phyloP scores from a whole-genome alignment of 257 asterid species.

The Solanum appendiculatum region DNA sequence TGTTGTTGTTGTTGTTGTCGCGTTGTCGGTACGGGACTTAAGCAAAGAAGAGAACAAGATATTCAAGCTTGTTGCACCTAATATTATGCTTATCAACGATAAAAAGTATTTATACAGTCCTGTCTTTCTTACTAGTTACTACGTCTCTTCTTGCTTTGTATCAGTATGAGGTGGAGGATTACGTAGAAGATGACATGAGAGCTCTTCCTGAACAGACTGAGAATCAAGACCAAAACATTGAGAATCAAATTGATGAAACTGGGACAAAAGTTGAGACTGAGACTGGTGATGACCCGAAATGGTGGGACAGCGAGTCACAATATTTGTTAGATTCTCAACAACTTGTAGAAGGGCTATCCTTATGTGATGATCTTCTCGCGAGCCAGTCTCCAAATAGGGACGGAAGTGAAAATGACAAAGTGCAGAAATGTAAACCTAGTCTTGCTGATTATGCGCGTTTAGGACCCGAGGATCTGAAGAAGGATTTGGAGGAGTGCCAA shows the following conservation, averaged over 20 bases:
- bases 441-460: constrained; percentile 67
- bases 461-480: constrained; percentile 65
- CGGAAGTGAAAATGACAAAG: constrained; percentile 27
- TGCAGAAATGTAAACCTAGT: constrained; percentile 24
- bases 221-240: constrained; percentile 16
- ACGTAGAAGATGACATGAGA: constrained; percentile 29
- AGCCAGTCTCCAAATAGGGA: constrained; percentile 86
- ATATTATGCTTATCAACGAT: background rate
- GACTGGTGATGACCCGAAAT: constrained; percentile 37
- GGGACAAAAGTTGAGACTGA: constrained; percentile 25
- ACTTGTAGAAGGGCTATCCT: constrained; percentile 76
- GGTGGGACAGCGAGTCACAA: constrained; percentile 86
- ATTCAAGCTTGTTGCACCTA: background rate
- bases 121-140: background rate
- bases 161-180: constrained; percentile 24
- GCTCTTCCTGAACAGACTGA: constrained; percentile 14
- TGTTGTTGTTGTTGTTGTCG: background rate
- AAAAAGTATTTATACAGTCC: background rate
- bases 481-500: constrained; percentile 83
- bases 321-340: constrained; percentile 70
- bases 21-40: background rate
- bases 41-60: background rate
- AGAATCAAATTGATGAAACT: constrained; percentile 13
- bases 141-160: background rate
- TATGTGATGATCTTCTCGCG: constrained; percentile 67